Base-by-base conservation (phyloP, 257 asterid species). In the Cordia subcordata region DNA sequence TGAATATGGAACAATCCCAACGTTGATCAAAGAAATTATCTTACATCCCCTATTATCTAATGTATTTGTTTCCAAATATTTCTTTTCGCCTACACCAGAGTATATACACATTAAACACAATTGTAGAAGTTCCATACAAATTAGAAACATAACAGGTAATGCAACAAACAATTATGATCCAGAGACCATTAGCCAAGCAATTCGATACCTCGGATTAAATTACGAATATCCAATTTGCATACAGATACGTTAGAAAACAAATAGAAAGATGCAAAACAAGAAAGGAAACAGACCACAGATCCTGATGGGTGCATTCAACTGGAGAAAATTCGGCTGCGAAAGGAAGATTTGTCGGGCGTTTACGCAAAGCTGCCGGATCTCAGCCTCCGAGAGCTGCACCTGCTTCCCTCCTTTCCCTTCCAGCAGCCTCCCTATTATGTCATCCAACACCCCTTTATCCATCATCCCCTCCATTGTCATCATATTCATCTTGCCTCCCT, bases 351-450 rank as follows among this genome's bases (percentile, higher is more conserved):
- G 97, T 27, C 95, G 83, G 38, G 92, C 94, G 69, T 79, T 82
- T 74, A 82, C 84, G 73, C 95, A 86, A 62, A 90, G 94, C 80
- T 79, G 94, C n/a, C 95, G 92, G 84, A 90, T 86, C 95, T 90
- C 97, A 9, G 81, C 82, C 75, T 90, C 97, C n/a, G 97, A 90
- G 0, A 90, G 81, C 86, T 90, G 85, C 5, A 84, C 95, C 81
- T 90, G 97, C 55, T 86, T 86, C n/a, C 91, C 94, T 5, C 88
- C 89, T 69, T 77, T 90, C n/a, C 95, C 94, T 64, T 90, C 95
- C 65, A 86, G 68, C 5, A 90, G 68, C 38, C 97, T 79, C 67
- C 82, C 39, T 60, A 90, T 82, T 51, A 90, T 84, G 61, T 90
- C 95, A 73, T 90, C 94, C 84, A 90, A 74, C 51, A 86, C 90